A percentile compares a stretch with the other conserved stretches of the same genome.
phyloP scores from a whole-genome alignment of 768 basidiomycete species.

The Phylloporus sp. region DNA sequence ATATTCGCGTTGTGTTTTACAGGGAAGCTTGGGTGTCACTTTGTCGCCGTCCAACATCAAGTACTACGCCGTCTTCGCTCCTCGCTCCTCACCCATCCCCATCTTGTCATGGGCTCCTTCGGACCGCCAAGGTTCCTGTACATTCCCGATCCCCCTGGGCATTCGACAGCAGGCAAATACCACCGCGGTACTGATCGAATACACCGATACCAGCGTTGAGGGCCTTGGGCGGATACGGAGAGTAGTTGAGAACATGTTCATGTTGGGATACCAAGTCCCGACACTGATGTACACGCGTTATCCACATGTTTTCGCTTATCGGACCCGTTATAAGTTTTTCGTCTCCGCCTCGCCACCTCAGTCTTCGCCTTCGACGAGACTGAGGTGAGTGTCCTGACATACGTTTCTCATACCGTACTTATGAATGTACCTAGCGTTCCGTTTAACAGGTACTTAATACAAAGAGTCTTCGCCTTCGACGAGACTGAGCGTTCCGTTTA shows the following conservation, averaged over 20 bases:
- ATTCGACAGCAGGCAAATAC: conserved; percentile 14
- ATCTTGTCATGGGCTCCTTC: conserved; percentile 33
- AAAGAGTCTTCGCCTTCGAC: too few relatives aligned
- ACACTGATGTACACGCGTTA: too few relatives aligned
- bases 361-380: too few relatives aligned
- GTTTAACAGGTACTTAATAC: too few relatives aligned
- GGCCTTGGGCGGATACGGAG: conserved; percentile 59
- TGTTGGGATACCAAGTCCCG: too few relatives aligned
- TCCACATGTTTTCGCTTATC: too few relatives aligned
- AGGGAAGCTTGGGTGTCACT: conserved; percentile 54
- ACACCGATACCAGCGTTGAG: conserved; percentile 56
- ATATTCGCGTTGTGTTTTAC: conserved; percentile 56
- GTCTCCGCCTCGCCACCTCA: too few relatives aligned
- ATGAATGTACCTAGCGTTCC: too few relatives aligned
- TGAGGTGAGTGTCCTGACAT: too few relatives aligned
- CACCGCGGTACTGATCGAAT: conserved; percentile 53
- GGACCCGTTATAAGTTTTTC: too few relatives aligned
- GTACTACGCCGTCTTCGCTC: conserved; percentile 68
- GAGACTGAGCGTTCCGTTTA: too few relatives aligned
- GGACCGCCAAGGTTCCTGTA: conserved; percentile 9
- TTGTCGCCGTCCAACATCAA: conserved; percentile 36
- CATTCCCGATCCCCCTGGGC: conserved; percentile 9
- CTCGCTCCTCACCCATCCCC: conserved; percentile 75
- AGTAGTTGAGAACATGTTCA: conserved; percentile 58
- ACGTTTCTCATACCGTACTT: too few relatives aligned